Conservation (phyloP, 1,284 basidiomycete species). For the Microstroma glucosiphilum region DNA sequence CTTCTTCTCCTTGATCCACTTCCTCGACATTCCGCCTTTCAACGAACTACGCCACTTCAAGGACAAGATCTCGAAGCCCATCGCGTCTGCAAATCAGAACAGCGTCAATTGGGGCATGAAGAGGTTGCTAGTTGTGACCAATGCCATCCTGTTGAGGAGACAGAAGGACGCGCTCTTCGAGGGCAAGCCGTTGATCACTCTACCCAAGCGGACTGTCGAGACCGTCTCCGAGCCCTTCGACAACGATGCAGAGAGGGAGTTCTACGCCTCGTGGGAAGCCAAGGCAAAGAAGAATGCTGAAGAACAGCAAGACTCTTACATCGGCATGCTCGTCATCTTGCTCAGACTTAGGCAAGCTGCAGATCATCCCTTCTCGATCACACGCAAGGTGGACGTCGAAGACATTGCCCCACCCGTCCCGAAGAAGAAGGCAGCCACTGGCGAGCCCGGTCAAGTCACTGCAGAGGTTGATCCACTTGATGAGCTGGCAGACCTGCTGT, state of each 20-base stretch:
- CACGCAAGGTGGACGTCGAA: background rate
- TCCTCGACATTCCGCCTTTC: slow-evolving; percentile 75
- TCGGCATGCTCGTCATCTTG: slow-evolving; percentile 74
- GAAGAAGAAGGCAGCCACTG: slow-evolving; percentile 19
- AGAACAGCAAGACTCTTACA: slow-evolving; percentile 63
- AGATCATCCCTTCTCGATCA: slow-evolving; percentile 48
- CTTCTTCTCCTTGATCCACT: slow-evolving; percentile 80
- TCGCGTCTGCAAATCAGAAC: slow-evolving; percentile 52
- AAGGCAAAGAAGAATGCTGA: slow-evolving; percentile 60
- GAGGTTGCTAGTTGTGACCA: slow-evolving; percentile 65
- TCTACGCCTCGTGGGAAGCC: slow-evolving; percentile 71
- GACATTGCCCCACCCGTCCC: slow-evolving; percentile 16
- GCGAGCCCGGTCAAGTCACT: slow-evolving; percentile 4
- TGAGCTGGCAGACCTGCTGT: slow-evolving; percentile 70
- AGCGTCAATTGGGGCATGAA: slow-evolving; percentile 44
- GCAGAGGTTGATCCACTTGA: slow-evolving; percentile 52
- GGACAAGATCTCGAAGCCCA: slow-evolving; percentile 68
- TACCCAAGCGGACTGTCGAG: slow-evolving; percentile 70
- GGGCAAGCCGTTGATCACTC: slow-evolving; percentile 75
- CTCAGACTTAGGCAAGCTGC: slow-evolving; percentile 73
- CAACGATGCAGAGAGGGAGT: slow-evolving; percentile 63
- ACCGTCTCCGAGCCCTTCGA: slow-evolving; percentile 59
- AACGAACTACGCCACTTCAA: slow-evolving; percentile 75
- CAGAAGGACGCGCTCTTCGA: slow-evolving; percentile 70
- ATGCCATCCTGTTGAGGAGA: slow-evolving; percentile 81